Evolutionary conservation across 2,329 filamentous ascomycete genomes (phyloP).

Genomic region (Aphanocladium album): DNA sequence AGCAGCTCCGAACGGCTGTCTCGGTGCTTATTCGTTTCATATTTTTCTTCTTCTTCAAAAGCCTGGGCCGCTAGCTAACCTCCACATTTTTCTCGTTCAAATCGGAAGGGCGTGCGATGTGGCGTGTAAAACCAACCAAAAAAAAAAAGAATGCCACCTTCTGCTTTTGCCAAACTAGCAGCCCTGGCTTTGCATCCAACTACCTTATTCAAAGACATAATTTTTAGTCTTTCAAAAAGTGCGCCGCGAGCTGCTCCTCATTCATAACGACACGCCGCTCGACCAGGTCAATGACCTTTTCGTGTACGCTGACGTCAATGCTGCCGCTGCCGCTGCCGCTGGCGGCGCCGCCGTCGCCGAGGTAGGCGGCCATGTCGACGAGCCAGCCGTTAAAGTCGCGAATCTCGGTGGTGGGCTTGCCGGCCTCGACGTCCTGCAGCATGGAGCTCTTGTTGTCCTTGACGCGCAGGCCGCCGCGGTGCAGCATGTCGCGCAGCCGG

Average conservation of each 20-base stretch:
- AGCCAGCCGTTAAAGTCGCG: slow-evolving; percentile 57
- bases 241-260: slow-evolving; percentile 28
- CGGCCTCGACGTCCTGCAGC: slow-evolving; percentile 53
- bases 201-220: no score
- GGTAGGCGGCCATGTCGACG: slow-evolving; percentile 38
- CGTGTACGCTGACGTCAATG: slow-evolving; percentile 34
- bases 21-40: background rate
- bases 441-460: slow-evolving; percentile 55
- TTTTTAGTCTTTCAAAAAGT: slow-evolving; percentile 19
- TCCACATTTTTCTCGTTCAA: background rate
- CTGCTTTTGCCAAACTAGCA: background rate
- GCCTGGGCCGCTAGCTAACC: background rate
- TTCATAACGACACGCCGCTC: slow-evolving; percentile 29
- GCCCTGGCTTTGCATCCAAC: background rate
- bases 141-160: background rate
- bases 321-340: no score
- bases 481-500: slow-evolving; percentile 40
- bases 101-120: background rate
- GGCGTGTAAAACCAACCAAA: background rate
- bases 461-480: slow-evolving; percentile 43
- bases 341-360: slow-evolving; percentile 22
- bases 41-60: background rate
- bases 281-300: slow-evolving; percentile 39
- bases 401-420: slow-evolving; percentile 48
- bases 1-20: background rate